Conservation (phyloP, 2,329 filamentous ascomycete genomes). For the Fusarium gaditjirri region DNA sequence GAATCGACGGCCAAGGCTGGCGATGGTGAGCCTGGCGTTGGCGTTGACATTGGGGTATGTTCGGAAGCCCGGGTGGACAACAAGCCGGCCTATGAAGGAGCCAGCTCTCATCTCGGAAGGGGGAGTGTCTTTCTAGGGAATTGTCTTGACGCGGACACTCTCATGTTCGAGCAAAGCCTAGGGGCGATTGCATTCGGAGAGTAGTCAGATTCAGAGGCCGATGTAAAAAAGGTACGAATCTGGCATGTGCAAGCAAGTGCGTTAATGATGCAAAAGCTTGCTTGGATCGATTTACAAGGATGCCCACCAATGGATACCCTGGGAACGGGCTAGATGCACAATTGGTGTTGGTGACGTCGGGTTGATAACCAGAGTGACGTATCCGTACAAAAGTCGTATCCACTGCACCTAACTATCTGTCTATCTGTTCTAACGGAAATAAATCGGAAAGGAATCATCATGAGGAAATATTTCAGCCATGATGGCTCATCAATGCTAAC, state of each 20-base stretch:
- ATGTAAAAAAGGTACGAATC: not conserved
- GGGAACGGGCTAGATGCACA: conserved; percentile 8
- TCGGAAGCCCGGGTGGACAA: conserved; percentile 52
- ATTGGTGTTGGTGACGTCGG: conserved; percentile 46
- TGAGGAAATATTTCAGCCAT: not conserved
- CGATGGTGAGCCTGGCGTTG: conserved; percentile 8
- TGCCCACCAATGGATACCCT: conserved; percentile 26
- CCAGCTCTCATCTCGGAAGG: conserved; percentile 58
- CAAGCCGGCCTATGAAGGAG: conserved; percentile 57
- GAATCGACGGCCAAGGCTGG: conserved; percentile 36
- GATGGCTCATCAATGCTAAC: not conserved
- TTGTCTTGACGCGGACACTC: conserved; percentile 11
- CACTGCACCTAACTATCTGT: too few relatives aligned
- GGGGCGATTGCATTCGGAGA: conserved; percentile 24
- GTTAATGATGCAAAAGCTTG: conserved; percentile 34
- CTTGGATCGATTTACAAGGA: conserved; percentile 23
- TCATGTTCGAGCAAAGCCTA: conserved; percentile 34
- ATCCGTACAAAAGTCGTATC: conserved; percentile 14
- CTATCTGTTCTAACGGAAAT: not conserved
- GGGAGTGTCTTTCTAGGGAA: conserved; percentile 19
- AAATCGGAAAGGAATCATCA: conserved; percentile 2
- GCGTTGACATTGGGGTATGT: conserved; percentile 36
- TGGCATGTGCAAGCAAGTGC: conserved; percentile 32
- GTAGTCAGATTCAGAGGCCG: not conserved
- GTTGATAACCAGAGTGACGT: conserved; percentile 24